Evolutionary conservation across 768 basidiomycete genomes (phyloP).

Genomic region (Agrocybe chaxingu): DNA sequence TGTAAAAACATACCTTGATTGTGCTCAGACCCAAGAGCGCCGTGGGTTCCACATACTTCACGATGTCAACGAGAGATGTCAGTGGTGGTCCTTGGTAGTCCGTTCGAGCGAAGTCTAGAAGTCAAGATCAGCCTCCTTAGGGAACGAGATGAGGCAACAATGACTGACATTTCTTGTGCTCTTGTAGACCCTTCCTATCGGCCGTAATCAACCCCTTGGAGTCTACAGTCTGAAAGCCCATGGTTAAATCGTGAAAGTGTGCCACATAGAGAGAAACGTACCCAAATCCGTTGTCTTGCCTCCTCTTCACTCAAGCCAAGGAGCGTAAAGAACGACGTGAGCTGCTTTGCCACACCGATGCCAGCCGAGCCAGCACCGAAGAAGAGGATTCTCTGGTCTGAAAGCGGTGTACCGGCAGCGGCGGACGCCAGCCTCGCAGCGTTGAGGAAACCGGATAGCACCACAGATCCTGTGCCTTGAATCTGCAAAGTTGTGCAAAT

Average conservation of each 20-base stretch:
- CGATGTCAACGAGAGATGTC: slow-evolving; percentile 60
- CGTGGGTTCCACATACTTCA: slow-evolving; percentile 71
- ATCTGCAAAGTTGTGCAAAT: slow-evolving; percentile 32
- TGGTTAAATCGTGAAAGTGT: slow-evolving; percentile 9
- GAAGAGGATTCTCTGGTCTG: slow-evolving; percentile 82
- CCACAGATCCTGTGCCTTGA: slow-evolving; percentile 71
- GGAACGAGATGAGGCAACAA: slow-evolving; percentile 5
- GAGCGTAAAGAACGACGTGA: slow-evolving; percentile 78
- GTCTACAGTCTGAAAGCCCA: slow-evolving; percentile 55
- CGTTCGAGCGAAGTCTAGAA: slow-evolving; percentile 65
- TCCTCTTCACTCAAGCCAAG: slow-evolving; percentile 63
- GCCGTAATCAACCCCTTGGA: slow-evolving; percentile 75
- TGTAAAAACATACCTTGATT: slow-evolving; percentile 28
- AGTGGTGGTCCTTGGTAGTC: slow-evolving; percentile 66
- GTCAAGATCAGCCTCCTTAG: slow-evolving; percentile 23
- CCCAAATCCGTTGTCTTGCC: slow-evolving; percentile 65
- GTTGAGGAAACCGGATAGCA: slow-evolving; percentile 73
- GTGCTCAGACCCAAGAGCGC: slow-evolving; percentile 77
- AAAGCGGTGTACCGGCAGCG: slow-evolving; percentile 51
- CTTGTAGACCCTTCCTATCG: slow-evolving; percentile 62
- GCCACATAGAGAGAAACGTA: slow-evolving; percentile 26
- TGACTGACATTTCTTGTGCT: slow-evolving; percentile 64
- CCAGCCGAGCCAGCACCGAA: slow-evolving; percentile 90
- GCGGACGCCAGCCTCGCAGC: slow-evolving; percentile 61
- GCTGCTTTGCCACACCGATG: slow-evolving; percentile 84